phyloP scores from a whole-genome alignment of 192 early-diverging fungal genomes.

The Coemansia guatemalensis region DNA sequence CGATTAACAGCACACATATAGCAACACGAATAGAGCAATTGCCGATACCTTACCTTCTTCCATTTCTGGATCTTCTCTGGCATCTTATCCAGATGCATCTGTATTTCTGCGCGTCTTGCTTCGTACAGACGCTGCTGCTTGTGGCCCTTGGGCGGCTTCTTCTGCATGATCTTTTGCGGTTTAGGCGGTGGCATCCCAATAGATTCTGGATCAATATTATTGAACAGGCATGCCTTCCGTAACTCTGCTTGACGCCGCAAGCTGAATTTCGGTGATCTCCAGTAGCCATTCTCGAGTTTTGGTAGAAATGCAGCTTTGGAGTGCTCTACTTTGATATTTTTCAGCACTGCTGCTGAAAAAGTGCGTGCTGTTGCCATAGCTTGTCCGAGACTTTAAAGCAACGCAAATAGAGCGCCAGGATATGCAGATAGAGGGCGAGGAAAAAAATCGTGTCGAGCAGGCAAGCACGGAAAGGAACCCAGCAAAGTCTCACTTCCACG shows the following conservation, averaged over 20 bases:
- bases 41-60: constrained; percentile 33
- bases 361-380: constrained; percentile 45
- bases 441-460: neutral
- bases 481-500: neutral
- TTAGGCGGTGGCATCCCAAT: constrained; percentile 53
- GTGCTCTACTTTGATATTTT: constrained; percentile 23
- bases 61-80: constrained; percentile 53
- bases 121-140: constrained; percentile 51
- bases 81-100: constrained; percentile 53
- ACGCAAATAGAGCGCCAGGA: neutral
- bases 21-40: neutral
- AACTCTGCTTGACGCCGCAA: constrained; percentile 60
- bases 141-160: constrained; percentile 54
- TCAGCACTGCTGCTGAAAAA: constrained; percentile 36
- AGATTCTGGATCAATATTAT: constrained; percentile 49
- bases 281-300: constrained; percentile 48
- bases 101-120: constrained; percentile 39
- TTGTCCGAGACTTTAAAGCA: neutral
- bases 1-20: neutral
- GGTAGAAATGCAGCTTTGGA: constrained; percentile 38
- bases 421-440: neutral
- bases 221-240: constrained; percentile 60
- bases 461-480: neutral
- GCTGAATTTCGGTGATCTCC: constrained; percentile 55
- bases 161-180: constrained; percentile 44